Percentiles rank a stretch among this genome's conserved stretches.
Evolutionary conservation across 257 asterid genomes (phyloP).

Genomic region (Solanum chilense): DNA sequence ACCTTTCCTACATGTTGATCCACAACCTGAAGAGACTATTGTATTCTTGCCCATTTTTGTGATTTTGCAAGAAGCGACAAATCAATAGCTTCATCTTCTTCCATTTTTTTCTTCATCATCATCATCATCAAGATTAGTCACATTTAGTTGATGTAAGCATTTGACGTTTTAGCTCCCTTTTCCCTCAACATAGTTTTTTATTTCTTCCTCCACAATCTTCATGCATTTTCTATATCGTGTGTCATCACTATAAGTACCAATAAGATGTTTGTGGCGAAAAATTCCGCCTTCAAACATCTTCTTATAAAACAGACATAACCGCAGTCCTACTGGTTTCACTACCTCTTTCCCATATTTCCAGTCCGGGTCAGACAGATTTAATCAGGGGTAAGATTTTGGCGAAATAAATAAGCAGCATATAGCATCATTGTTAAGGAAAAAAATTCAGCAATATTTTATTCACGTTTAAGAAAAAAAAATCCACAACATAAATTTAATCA

Average conservation of each 20-base stretch:
- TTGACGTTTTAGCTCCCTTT: not conserved
- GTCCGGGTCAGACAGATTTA: not conserved
- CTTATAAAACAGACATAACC: not conserved
- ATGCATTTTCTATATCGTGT: not conserved
- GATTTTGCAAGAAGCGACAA: not conserved
- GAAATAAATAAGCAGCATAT: not conserved
- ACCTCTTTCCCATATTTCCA: not conserved
- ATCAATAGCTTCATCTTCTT: not conserved
- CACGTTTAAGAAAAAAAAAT: not conserved
- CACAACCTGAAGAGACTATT: not conserved
- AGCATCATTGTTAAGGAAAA: not conserved
- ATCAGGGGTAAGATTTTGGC: not conserved
- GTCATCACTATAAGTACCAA: not conserved
- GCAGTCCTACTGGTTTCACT: not conserved
- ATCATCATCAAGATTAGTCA: not conserved
- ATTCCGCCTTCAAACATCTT: not conserved
- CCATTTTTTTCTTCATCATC: not conserved
- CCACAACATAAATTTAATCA: not conserved
- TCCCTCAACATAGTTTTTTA: not conserved
- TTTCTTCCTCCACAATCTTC: not conserved
- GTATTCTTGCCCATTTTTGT: not conserved
- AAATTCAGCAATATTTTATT: not conserved
- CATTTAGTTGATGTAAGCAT: not conserved
- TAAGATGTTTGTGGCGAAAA: not conserved
- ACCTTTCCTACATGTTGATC: not conserved